Conservation (phyloP, 768 basidiomycete species). For the Trametes cubensis region DNA sequence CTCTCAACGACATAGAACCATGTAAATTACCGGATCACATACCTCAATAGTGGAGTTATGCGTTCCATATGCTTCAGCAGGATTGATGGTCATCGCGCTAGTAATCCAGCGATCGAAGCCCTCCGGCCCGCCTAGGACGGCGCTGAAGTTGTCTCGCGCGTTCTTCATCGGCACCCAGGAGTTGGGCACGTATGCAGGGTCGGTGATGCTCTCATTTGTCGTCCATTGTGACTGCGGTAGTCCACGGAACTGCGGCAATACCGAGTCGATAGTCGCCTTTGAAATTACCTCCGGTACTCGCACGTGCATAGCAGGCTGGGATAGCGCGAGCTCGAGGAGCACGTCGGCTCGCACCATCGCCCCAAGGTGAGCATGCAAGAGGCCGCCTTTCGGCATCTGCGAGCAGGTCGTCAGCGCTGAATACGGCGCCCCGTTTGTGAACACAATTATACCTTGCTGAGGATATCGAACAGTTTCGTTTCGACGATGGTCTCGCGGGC, state of each 20-base stretch:
- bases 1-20: background rate
- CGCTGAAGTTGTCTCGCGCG: slow-evolving; percentile 58
- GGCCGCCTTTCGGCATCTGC: slow-evolving; percentile 81
- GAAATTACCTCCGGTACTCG: slow-evolving; percentile 46
- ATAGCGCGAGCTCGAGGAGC: slow-evolving; percentile 56
- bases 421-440: too few relatives aligned
- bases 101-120: slow-evolving; percentile 73
- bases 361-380: slow-evolving; percentile 77
- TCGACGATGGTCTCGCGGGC: slow-evolving; percentile 46
- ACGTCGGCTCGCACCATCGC: slow-evolving; percentile 61
- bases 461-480: slow-evolving; percentile 62
- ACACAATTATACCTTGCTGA: slow-evolving; percentile 49
- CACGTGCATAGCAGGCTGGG: slow-evolving; percentile 65
- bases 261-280: slow-evolving; percentile 41
- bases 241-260: slow-evolving; percentile 56
- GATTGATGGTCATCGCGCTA: slow-evolving; percentile 64
- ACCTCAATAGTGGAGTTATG: slow-evolving; percentile 74
- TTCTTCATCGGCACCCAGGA: slow-evolving; percentile 58
- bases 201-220: slow-evolving; percentile 39
- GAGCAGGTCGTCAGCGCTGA: background rate
- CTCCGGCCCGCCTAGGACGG: slow-evolving; percentile 56
- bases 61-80: slow-evolving; percentile 70
- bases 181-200: slow-evolving; percentile 44
- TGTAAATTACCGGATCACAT: background rate
- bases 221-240: slow-evolving; percentile 41